Percentiles rank a stretch among this genome's conserved stretches.
Evolutionary conservation across 495 filamentous ascomycete species (phyloP).

Genomic region (Collariella sp.): DNA sequence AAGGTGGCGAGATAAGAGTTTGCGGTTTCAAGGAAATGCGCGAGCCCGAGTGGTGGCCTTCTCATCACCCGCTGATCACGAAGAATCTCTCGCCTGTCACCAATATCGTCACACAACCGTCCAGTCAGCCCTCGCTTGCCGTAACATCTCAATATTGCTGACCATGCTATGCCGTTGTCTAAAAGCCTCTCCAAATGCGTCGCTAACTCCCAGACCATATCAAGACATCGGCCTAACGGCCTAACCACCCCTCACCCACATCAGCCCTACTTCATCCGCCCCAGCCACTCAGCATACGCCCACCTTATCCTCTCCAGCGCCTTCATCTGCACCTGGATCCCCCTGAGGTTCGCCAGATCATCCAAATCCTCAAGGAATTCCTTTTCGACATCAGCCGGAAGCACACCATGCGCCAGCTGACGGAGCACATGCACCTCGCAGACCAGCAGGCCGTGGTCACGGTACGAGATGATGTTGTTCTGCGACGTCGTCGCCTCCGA

Average conservation of each 20-base stretch:
- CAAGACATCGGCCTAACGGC: background rate
- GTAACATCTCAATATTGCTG: background rate
- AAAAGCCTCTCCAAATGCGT: background rate
- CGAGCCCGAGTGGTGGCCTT: no score
- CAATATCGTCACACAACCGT: background rate
- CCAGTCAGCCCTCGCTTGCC: no score
- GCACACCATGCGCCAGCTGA: constrained; percentile 49
- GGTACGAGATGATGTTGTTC: constrained; percentile 67
- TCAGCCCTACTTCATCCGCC: constrained; percentile 17
- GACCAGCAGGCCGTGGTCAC: constrained; percentile 80
- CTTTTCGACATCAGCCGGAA: constrained; percentile 61
- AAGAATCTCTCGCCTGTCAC: background rate
- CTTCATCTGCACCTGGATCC: constrained; percentile 62
- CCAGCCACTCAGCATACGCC: constrained; percentile 72
- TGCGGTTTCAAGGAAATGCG: no score
- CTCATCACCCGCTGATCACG: no score
- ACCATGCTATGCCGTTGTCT: background rate
- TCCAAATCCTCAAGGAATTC: constrained; percentile 81
- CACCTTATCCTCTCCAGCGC: constrained; percentile 77
- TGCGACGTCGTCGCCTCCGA: constrained; percentile 52
- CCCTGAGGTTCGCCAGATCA: constrained; percentile 72
- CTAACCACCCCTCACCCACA: no score
- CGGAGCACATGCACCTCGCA: constrained; percentile 80
- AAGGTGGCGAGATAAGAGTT: no score
- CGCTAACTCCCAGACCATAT: background rate